Evolutionary conservation across 2,329 filamentous ascomycete genomes (phyloP), one percentile per base, ranked within the genome.

Genomic region (Herpotrichia juniperi): DNA sequence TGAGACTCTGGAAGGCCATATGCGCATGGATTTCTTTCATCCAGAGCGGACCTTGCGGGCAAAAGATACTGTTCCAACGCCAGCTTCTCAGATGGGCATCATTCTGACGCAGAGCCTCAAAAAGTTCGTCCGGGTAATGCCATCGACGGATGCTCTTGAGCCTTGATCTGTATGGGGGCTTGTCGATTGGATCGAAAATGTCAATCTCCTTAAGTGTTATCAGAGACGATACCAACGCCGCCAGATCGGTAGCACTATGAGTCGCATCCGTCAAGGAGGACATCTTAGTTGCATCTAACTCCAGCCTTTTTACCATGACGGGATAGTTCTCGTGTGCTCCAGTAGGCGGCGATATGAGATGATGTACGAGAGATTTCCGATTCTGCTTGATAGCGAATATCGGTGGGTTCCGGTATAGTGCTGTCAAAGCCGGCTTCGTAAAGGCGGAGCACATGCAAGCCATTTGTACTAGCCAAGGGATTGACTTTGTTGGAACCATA

Each of bases 381-480:
- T 77, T 76, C 55, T 81, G 79, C 28, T 74, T 71, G 30, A 78
- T 73, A 1, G 81, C 79, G 52, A 82, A 79, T 39, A 94, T 76
- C 1, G 86, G 86, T 8, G 90, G 90, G 4, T 79, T 84, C 42
- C 82, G 79, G 68, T 94, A 94, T 4, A 96, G 78, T 1, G 84
- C 87, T 4, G 86, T 86, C 45, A 94, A 73, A 1, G 89, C 89
- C 4, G 91, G 88, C 62, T 92, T 90, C 0, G 83, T 76, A 51
- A 93, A 91, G 2, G 79, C 71, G 45, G 79, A 83, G 63, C 61
- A 93, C 14, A 85, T 75, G 1, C 81, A 78, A 30, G 88, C 85
- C 39, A 83, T 76, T n/a, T 79, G 77, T 9, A 88, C 72, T 6
- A 96, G 81, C 88, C 88, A 91, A 61, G 79, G 62, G 14, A 81